These are phyloP conservation scores for Syzygium jambos DNA, from an alignment of 345 rosid species.

Conservation along the genomic window DNA sequence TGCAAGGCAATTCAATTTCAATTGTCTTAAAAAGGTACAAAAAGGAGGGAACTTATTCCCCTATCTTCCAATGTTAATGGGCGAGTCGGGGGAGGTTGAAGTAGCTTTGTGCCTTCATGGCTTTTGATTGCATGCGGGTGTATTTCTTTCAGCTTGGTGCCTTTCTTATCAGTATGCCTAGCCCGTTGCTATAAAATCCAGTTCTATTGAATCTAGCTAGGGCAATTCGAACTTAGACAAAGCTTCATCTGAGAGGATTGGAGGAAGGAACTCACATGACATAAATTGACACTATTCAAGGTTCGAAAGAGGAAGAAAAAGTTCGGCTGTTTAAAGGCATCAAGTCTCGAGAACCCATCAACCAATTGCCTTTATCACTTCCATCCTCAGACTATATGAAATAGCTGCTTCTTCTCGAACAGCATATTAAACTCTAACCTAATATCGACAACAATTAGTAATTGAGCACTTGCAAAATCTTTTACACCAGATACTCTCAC, in stretches of 20 bases:
- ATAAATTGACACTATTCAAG: neutral
- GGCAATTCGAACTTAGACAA: neutral
- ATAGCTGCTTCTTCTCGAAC: neutral
- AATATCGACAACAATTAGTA: fast-evolving
- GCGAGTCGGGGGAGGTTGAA: neutral
- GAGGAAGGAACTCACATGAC: neutral
- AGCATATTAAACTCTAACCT: neutral
- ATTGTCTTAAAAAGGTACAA: neutral
- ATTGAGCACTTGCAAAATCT: neutral
- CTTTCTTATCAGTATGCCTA: neutral
- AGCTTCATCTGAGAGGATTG: neutral
- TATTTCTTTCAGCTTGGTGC: neutral
- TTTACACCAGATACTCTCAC: neutral
- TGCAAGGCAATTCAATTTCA: neutral
- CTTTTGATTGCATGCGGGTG: neutral
- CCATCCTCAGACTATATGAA: neutral
- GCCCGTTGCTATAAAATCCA: neutral
- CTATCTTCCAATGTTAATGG: neutral
- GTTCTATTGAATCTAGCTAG: neutral
- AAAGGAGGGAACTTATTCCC: neutral
- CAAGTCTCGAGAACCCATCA: neutral
- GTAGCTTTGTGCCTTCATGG: neutral
- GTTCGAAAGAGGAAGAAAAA: neutral
- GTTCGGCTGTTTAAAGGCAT: neutral
- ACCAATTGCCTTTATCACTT: neutral